A percentile compares a stretch with the other conserved stretches of the same genome.
Evolutionary conservation across 2,329 filamentous ascomycete species (phyloP).

Genomic region (Xylaria sp.): DNA sequence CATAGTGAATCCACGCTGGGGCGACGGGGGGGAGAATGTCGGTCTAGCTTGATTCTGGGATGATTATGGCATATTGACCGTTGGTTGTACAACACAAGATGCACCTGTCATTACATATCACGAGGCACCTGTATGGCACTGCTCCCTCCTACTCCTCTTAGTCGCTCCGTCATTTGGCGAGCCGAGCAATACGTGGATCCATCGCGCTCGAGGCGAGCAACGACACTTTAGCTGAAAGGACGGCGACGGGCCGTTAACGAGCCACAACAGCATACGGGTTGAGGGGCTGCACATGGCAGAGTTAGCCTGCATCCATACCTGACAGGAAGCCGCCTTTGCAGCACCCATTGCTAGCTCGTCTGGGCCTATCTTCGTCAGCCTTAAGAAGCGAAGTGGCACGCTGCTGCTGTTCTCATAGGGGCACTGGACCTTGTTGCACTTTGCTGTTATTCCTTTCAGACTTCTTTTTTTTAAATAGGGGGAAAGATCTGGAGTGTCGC

Average conservation of each 20-base stretch:
- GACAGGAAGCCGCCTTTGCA: constrained; percentile 22
- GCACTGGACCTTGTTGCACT: constrained; percentile 9
- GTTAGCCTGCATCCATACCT: constrained; percentile 41
- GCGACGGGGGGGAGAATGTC: constrained; percentile 12
- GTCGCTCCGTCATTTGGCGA: constrained; percentile 6
- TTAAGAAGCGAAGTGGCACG: constrained; percentile 30
- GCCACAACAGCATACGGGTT: constrained; percentile 27
- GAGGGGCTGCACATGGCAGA: constrained; percentile 22
- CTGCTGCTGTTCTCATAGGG: constrained; percentile 26
- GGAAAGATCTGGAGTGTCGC: neutral
- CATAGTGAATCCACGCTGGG: neutral
- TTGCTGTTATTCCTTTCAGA: constrained; percentile 17
- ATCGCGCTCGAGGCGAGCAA: constrained; percentile 15
- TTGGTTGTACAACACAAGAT: constrained; percentile 22
- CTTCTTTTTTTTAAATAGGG: constrained; percentile 1
- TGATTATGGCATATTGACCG: constrained; percentile 15
- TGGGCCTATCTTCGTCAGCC: constrained; percentile 1
- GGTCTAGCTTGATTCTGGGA: constrained; percentile 22
- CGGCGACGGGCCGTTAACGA: constrained; percentile 16
- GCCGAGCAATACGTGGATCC: constrained; percentile 34
- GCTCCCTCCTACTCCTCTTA: constrained; percentile 19
- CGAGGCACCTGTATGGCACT: constrained; percentile 23
- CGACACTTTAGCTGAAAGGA: constrained; percentile 20
- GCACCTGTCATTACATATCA: constrained; percentile 21
- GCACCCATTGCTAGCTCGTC: constrained; percentile 11